Conservation (phyloP, 163 green algal species). For the Chloromonas sp. region DNA sequence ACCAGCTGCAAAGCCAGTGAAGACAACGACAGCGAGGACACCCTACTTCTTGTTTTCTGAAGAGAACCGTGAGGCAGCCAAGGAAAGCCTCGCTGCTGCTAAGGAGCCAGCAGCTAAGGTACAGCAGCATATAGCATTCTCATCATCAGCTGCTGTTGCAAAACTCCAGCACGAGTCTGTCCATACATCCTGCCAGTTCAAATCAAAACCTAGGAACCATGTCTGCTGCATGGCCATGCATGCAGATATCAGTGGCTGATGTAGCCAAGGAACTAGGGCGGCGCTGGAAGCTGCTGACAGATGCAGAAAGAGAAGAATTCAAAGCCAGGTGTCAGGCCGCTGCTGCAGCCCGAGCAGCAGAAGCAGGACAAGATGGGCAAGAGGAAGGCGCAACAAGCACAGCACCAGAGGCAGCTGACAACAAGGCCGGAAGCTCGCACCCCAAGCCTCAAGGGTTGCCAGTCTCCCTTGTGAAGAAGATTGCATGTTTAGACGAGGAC, state of each 20-base stretch:
- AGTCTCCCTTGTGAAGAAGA: not conserved
- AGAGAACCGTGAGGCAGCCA: not conserved
- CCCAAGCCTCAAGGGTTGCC: not conserved
- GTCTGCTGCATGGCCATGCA: too few relatives aligned
- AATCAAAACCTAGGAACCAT: too few relatives aligned
- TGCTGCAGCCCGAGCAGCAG: too few relatives aligned
- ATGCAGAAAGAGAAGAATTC: not conserved
- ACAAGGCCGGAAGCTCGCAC: not conserved
- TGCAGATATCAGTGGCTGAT: conserved; percentile 4
- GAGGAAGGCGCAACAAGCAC: too few relatives aligned
- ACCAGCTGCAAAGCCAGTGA: too few relatives aligned
- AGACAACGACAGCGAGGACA: not conserved
- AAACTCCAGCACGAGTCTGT: too few relatives aligned
- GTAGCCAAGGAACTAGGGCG: conserved; percentile 8
- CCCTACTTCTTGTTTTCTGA: conserved; percentile 12
- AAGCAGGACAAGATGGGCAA: too few relatives aligned
- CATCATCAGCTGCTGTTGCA: too few relatives aligned
- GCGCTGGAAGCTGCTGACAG: conserved; percentile 7
- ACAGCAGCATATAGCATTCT: not conserved
- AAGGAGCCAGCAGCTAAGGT: conserved; percentile 5
- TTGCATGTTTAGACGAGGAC: not conserved
- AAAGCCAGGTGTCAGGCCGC: not conserved
- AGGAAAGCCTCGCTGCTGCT: not conserved
- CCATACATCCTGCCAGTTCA: too few relatives aligned
- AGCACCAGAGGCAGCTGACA: not conserved